Evolutionary conservation across 495 filamentous ascomycete species (phyloP), one percentile per base, ranked within the genome.

Genomic region (Hamigera avellanea): DNA sequence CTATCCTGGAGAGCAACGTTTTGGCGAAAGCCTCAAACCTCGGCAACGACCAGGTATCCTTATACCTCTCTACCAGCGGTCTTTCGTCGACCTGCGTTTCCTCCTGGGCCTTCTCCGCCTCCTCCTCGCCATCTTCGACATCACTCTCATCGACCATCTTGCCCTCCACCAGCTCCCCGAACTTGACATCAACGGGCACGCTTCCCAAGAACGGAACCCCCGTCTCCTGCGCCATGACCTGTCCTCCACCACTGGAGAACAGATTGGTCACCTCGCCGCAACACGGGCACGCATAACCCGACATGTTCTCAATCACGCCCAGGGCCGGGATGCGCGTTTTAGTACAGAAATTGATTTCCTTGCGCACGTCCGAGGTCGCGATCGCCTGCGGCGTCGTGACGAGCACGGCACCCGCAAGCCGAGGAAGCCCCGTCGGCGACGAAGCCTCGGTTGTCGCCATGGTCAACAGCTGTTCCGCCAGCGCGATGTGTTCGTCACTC

Each of bases 241-340:
- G 60, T 6, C 93, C 91, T 6, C 91, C 91, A 13, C 91, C 93
- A 35, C 76, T 85, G 33, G 77, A 81, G 53, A 96, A 96, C 37
- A 96, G 62, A 62, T 96, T 84, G 29, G 84, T 93, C 57, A 86
- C 85, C 57, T 93, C 86, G 44, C 81, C 83, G 61, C 91, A 98
- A 52, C 87, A 85, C 23, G 89, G 89, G 59, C 91, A 98, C 37
- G 94, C 81, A 59, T 88, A 98, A 1, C 91, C 91, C 17, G 81
- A 80, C 93, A 98, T 96, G 58, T 98, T 98, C 65, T 98, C 91
- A 26, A 98, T 69, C 2, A 98, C 87, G 0, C 91, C 91, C 21
- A 95, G 65, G 14, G 93, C 75, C 9, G 73, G 62, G 27, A 98
- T 76, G 14, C 76, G 75, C 6, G 83, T 87, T 65, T 95, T 95